A percentile compares a stretch with the other conserved stretches of the same genome.
These are phyloP conservation scores for Pugionium cornutum DNA, from an alignment of 345 rosid species.

Conservation along the genomic window DNA sequence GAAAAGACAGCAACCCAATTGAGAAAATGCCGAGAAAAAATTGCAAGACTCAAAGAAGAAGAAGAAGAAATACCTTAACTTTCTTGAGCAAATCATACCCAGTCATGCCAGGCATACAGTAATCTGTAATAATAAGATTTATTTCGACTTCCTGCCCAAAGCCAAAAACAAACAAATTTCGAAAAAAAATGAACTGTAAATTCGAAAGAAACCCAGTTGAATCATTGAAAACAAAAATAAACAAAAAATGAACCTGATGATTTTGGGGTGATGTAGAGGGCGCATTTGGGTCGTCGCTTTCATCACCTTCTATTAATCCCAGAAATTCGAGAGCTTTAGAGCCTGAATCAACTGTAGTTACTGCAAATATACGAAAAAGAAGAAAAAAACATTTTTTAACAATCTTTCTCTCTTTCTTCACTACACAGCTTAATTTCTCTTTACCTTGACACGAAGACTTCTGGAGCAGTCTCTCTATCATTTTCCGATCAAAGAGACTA, in stretches of 20 bases:
- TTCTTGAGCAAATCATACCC: conserved; percentile 90
- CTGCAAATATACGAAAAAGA: conserved; percentile 40
- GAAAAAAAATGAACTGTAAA: not conserved
- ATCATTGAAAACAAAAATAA: not conserved
- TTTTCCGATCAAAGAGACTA: conserved; percentile 68
- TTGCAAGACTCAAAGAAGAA: not conserved
- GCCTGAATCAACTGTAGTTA: conserved; percentile 90
- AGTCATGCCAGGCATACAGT: conserved; percentile 97
- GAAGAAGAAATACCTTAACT: conserved; percentile 57
- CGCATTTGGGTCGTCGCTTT: conserved; percentile 38
- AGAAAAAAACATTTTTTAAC: not conserved
- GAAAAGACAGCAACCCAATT: conserved; percentile 34
- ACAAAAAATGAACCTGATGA: conserved; percentile 31
- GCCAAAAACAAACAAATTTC: not conserved
- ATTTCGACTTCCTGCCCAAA: conserved; percentile 50
- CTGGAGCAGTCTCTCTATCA: conserved; percentile 85
- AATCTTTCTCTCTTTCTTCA: not conserved
- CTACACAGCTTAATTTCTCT: not conserved
- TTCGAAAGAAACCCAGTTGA: not conserved
- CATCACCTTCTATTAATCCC: conserved; percentile 50
- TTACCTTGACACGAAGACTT: conserved; percentile 87
- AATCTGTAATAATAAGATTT: conserved; percentile 86
- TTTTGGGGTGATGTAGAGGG: conserved; percentile 18
- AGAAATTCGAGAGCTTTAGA: conserved; percentile 84
- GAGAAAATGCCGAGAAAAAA: not conserved